A percentile compares a stretch with the other conserved stretches of the same genome.
phyloP scores from a whole-genome alignment of 169 alveolate genomes.

The Plasmodium sp. region DNA sequence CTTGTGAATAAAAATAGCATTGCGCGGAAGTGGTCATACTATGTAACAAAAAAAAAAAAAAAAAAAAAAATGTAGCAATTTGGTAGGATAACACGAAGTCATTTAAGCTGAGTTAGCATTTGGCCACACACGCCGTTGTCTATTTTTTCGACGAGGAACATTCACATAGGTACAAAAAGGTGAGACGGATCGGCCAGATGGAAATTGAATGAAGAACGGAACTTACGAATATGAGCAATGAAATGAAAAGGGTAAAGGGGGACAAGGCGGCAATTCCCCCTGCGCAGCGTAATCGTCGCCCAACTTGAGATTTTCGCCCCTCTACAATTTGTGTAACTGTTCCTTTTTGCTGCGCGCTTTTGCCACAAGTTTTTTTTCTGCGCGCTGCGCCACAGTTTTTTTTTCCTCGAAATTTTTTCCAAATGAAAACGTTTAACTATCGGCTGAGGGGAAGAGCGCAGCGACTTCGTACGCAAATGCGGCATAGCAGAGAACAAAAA shows the following conservation, averaged over 20 bases:
- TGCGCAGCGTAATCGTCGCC: not conserved
- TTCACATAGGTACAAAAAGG: not conserved
- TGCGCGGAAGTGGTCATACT: not conserved
- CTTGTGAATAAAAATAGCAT: not conserved
- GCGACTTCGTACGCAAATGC: not conserved
- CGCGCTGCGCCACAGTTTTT: conserved; percentile 8
- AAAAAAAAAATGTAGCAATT: not conserved
- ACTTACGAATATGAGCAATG: not conserved
- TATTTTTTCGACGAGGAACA: not conserved
- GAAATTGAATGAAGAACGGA: not conserved
- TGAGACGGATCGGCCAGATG: not conserved
- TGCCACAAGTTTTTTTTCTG: not conserved
- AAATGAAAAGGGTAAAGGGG: not conserved
- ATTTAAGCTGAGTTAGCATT: not conserved
- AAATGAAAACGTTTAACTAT: not conserved
- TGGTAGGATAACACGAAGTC: not conserved
- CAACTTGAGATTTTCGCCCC: not conserved
- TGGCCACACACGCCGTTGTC: not conserved
- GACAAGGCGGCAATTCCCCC: not conserved
- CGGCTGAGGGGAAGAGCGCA: not conserved
- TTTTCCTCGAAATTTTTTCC: conserved; percentile 1
- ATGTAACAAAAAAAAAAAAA: conserved; percentile 6
- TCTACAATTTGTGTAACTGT: not conserved
- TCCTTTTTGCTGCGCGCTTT: not conserved
- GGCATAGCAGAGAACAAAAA: not conserved